Conservation (phyloP, 2,329 filamentous ascomycete genomes). For the Clonostachys solani region DNA sequence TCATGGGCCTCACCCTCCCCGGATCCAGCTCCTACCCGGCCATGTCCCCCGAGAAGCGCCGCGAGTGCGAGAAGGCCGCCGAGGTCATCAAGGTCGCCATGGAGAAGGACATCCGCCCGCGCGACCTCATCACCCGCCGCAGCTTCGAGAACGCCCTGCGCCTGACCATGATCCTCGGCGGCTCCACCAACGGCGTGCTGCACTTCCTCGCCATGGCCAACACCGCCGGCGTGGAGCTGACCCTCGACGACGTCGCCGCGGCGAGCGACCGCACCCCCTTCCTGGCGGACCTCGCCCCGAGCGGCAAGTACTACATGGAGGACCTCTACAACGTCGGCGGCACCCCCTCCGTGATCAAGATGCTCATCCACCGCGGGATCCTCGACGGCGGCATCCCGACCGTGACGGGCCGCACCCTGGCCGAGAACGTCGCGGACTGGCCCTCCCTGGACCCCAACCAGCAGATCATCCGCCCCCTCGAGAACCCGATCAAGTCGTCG, state of each 20-base stretch:
- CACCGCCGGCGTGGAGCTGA: conserved; percentile 72
- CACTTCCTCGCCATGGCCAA: conserved; percentile 90
- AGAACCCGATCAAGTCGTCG: conserved; percentile 69
- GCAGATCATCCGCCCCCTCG: conserved; percentile 79
- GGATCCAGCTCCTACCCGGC: conserved; percentile 84
- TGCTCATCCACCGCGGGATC: conserved; percentile 71
- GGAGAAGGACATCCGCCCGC: conserved; percentile 76
- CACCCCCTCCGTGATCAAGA: conserved; percentile 80
- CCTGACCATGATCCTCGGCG: conserved; percentile 88
- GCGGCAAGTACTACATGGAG: conserved; percentile 81
- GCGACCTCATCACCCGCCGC: conserved; percentile 73
- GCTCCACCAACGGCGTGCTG: conserved; percentile 83
- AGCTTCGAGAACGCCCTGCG: conserved; percentile 87
- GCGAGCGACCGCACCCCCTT: conserved; percentile 81
- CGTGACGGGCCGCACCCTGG: conserved; percentile 79
- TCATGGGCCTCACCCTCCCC: conserved; percentile 81
- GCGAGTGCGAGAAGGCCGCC: conserved; percentile 79
- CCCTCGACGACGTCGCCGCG: conserved; percentile 77
- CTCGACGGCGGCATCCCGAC: conserved; percentile 77
- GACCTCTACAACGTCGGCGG: conserved; percentile 85
- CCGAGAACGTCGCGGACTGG: conserved; percentile 74
- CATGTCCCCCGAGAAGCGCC: conserved; percentile 74
- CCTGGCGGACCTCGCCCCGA: conserved; percentile 80
- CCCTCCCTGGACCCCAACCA: conserved; percentile 76
- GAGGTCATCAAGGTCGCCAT: conserved; percentile 76